Base-by-base conservation (phyloP, 31 red algal species). In the Endocladia muricata region DNA sequence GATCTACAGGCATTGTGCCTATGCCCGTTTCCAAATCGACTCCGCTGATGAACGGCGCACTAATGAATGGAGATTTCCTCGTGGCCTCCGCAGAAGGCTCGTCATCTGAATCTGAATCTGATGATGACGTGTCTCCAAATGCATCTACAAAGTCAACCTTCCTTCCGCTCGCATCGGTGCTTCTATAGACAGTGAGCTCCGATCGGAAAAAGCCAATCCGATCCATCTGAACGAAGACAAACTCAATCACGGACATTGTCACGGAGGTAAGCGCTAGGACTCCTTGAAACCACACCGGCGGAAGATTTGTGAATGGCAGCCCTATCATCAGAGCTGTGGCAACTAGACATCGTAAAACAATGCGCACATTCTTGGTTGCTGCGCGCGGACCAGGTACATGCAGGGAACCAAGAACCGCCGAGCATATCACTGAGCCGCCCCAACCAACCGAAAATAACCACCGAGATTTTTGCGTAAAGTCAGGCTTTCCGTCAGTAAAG, bases 391-490 rank as follows among this genome's bases (percentile, higher is more conserved):
- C 89, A 3, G 55, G 74, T 49, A 80, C 21, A 60, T 92, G 89
- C 22, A 74, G n/a, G 6, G 52, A 42, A 5, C 74, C 66, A 17
- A 92, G 62, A 3, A 76, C 29, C 25, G 41, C 79, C 19, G 81
- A 85, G 2, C 57, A 63, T 7, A 92, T 85, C 38, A 81, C 32
- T 2, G 89, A 81, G 40, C 55, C 74, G 4, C 58, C 79, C 89
- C 89, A 92, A 23, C 80, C 79, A 11, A 70, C 74, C 7, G 74
- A 77, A 22, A 79, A 85, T n/a, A 85, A 41, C 89, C 89, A 85
- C 21, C 75, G 80, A 19, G 67, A 54, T 6, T 76, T 76, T 19
- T 39, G 30, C 17, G 58, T 68, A 44, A 85, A 92, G 19, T 72
- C 40, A 21, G 37, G 36, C 13, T 37, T 49, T 3, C 55, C 59